Conservation (phyloP, 129 eudicot genomes). For the Saposhnikovia divaricata region DNA sequence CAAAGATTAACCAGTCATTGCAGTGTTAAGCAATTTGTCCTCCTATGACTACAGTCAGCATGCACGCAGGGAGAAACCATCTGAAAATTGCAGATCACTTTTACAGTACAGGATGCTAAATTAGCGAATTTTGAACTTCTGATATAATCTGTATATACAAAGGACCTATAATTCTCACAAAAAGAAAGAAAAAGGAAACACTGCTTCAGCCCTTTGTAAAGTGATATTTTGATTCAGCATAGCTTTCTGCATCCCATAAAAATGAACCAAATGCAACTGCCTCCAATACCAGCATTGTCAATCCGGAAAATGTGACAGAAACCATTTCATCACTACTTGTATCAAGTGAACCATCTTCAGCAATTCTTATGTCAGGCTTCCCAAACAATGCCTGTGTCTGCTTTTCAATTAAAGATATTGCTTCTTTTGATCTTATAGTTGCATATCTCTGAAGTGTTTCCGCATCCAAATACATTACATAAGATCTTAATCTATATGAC, state of each 20-base stretch:
- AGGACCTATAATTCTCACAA: conserved; percentile 1
- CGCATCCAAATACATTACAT: conserved; percentile 84
- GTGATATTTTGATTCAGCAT: conserved; percentile 72
- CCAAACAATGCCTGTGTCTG: conserved; percentile 96
- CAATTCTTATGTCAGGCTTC: conserved; percentile 61
- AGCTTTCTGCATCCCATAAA: conserved; percentile 85
- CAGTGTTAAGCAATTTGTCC: neutral
- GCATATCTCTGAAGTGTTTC: conserved; percentile 91
- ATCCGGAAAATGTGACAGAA: conserved; percentile 49
- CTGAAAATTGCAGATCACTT: neutral
- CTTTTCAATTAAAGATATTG: conserved; percentile 75
- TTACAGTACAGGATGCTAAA: neutral
- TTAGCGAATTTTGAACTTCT: neutral
- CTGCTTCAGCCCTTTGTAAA: conserved; percentile 43
- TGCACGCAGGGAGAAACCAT: neutral
- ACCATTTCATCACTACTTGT: conserved; percentile 55
- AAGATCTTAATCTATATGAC: conserved; percentile 58
- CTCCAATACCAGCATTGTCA: conserved; percentile 81
- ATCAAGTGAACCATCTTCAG: conserved; percentile 66
- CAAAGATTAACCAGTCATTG: too few species aligned
- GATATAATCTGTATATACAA: conserved; percentile 11
- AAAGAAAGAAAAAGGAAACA: conserved; percentile 4
- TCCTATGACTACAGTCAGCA: neutral
- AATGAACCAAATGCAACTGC: conserved; percentile 96
- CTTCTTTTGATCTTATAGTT: conserved; percentile 80